Conservation (phyloP, 495 filamentous ascomycete species). For the Rostrohypoxylon terebratum region DNA sequence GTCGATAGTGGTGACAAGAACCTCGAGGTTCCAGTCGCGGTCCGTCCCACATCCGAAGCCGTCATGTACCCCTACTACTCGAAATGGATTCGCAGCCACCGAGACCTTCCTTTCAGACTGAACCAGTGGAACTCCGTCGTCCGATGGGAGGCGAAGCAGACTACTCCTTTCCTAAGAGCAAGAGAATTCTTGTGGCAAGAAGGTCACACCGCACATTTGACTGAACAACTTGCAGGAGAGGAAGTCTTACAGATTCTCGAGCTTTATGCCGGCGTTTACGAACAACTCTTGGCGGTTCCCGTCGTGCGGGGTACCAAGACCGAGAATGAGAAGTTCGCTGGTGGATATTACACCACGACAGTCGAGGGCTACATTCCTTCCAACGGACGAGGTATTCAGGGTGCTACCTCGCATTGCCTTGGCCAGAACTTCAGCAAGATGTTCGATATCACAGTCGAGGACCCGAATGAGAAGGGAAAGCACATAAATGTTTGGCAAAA, state of each 20-base stretch:
- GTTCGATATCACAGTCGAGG: slow-evolving; percentile 97
- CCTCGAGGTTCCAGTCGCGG: slow-evolving; percentile 93
- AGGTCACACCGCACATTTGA: slow-evolving; percentile 95
- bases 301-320: slow-evolving; percentile 92
- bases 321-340: slow-evolving; percentile 96
- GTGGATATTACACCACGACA: slow-evolving; percentile 94
- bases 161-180: slow-evolving; percentile 91
- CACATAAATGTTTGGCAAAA: slow-evolving; percentile 95
- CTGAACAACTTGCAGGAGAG: slow-evolving; percentile 76
- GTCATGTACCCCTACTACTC: slow-evolving; percentile 97
- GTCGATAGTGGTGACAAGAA: slow-evolving; percentile 78
- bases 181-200: slow-evolving; percentile 99
- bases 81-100: slow-evolving; percentile 94
- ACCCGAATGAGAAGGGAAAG: slow-evolving; percentile 84
- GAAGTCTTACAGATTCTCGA: slow-evolving; percentile 96
- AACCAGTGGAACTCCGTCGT: slow-evolving; percentile 99
- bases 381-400: slow-evolving; percentile 96
- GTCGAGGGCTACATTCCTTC: slow-evolving; percentile 94
- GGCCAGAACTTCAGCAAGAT: slow-evolving; percentile 98
- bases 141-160: slow-evolving; percentile 98
- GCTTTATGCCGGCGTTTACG: slow-evolving; percentile 87
- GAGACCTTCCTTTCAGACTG: slow-evolving; percentile 89
- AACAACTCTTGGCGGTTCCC: slow-evolving; percentile 92
- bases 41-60: slow-evolving; percentile 89
- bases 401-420: slow-evolving; percentile 91